Conservation (phyloP, 306 rosid species). For the Fragaria iinumae region DNA sequence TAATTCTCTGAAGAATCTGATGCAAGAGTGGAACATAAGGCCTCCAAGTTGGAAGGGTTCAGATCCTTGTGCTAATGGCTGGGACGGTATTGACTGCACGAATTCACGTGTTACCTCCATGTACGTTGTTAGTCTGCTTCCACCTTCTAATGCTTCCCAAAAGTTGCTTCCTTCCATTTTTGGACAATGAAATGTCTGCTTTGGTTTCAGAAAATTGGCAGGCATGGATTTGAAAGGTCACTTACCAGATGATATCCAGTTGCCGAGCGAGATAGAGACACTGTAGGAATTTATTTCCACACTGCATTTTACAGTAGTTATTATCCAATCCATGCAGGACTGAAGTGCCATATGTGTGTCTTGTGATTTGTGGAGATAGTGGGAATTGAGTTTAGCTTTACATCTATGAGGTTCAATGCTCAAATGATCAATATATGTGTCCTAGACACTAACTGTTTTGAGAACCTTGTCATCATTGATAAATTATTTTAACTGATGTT, state of each 20-base stretch:
- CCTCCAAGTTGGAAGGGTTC: conserved; percentile 3
- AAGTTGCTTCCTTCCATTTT: neutral
- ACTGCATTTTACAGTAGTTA: neutral
- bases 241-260: conserved; percentile 43
- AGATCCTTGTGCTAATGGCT: conserved; percentile 9
- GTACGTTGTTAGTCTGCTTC: neutral
- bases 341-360: neutral
- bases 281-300: conserved; percentile 31
- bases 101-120: neutral
- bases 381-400: too few relatives aligned
- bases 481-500: neutral
- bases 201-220: conserved; percentile 30
- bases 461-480: neutral
- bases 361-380: too few relatives aligned
- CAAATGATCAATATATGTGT: too few relatives aligned
- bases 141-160: neutral
- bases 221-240: conserved; percentile 34
- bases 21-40: neutral
- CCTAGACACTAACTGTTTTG: neutral
- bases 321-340: neutral
- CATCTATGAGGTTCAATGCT: too few relatives aligned
- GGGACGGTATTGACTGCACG: neutral
- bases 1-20: neutral
- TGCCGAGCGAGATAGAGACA: conserved; percentile 32
- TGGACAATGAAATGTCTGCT: neutral